These are phyloP conservation scores for Plasmodium gonderi DNA, from an alignment of 169 alveolate species.

Conservation along the genomic window DNA sequence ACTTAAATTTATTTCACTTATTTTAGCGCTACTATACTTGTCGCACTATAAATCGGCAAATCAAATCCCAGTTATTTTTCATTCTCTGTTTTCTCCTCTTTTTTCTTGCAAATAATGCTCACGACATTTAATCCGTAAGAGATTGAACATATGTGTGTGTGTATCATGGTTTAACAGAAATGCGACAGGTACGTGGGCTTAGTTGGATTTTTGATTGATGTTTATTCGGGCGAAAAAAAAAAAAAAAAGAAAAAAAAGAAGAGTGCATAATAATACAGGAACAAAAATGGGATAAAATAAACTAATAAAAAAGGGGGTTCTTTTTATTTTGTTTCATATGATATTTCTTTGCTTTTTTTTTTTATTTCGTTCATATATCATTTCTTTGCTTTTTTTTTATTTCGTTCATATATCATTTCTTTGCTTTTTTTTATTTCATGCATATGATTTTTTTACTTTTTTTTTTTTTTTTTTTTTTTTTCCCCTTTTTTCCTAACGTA, in stretches of 20 bases:
- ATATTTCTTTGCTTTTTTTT: too few relatives aligned
- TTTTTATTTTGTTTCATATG: too few relatives aligned
- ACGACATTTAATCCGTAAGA: neutral
- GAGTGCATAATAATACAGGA: neutral
- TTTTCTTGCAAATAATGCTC: neutral
- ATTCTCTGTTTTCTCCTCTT: neutral
- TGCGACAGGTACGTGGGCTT: too few relatives aligned
- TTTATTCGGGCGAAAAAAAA: neutral
- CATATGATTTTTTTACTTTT: too few relatives aligned
- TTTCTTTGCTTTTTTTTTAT: too few relatives aligned
- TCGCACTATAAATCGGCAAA: neutral
- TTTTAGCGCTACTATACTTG: neutral
- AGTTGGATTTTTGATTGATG: too few relatives aligned
- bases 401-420: too few relatives aligned
- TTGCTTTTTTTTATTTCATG: too few relatives aligned
- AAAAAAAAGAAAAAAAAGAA: neutral
- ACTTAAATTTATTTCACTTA: neutral
- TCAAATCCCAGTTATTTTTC: too few relatives aligned
- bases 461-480: neutral
- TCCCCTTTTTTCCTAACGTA: neutral
- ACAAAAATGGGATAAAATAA: too few relatives aligned
- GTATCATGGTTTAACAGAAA: neutral
- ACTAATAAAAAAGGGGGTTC: too few relatives aligned
- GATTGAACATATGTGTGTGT: neutral
- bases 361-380: too few relatives aligned